phyloP scores from a whole-genome alignment of 2,329 filamentous ascomycete genomes.

The Diaporthe eres region DNA sequence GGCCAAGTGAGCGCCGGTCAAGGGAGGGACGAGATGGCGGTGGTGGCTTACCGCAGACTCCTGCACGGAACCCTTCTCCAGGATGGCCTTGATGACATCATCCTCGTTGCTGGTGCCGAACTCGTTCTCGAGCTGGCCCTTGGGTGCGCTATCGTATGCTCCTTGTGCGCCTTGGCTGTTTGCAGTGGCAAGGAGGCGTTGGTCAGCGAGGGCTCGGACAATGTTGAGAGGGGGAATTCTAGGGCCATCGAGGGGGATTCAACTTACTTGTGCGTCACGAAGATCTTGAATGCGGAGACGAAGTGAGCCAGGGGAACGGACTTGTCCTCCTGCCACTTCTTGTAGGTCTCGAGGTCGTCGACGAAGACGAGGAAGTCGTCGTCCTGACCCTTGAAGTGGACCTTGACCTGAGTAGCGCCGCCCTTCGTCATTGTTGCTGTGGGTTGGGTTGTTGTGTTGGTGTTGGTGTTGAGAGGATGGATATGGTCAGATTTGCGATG shows the following conservation, averaged over 20 bases:
- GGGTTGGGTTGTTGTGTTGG: constrained; percentile 21
- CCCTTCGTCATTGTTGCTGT: constrained; percentile 54
- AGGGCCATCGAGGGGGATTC: constrained; percentile 56
- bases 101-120: constrained; percentile 88
- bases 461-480: constrained; percentile 19
- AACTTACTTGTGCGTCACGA: constrained; percentile 92
- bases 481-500: constrained; percentile 23
- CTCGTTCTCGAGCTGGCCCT: constrained; percentile 82
- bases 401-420: constrained; percentile 79
- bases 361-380: constrained; percentile 74
- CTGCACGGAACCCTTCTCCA: constrained; percentile 81
- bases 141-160: constrained; percentile 81
- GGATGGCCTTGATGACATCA: constrained; percentile 84
- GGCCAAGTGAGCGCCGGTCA: background rate
- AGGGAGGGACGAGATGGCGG: background rate
- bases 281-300: constrained; percentile 89
- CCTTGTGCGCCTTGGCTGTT: constrained; percentile 88
- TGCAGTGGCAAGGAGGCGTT: background rate
- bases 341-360: constrained; percentile 74
- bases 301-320: constrained; percentile 82
- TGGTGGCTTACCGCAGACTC: constrained; percentile 61
- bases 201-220: constrained; percentile 18
- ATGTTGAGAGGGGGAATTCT: background rate
- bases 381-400: constrained; percentile 84
- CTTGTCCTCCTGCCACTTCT: constrained; percentile 88